Evolutionary conservation across 345 rosid species (phyloP), one percentile per base, ranked within the genome.

Genomic region (Aegle marmelos): DNA sequence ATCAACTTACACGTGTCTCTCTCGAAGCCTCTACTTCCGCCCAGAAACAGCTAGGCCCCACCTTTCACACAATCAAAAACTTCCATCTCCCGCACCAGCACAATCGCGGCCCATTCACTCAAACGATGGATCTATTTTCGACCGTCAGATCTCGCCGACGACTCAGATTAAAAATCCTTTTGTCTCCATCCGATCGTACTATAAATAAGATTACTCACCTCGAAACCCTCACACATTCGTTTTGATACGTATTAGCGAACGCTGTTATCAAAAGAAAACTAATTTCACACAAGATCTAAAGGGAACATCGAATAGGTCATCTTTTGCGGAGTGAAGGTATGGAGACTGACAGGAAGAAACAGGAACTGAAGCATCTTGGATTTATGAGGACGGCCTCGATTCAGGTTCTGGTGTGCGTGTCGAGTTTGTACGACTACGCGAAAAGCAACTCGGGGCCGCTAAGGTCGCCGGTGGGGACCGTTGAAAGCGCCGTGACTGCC

Each of bases 381-480:
- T 86, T 93, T 75, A 86, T 87, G 64, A 86, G 92, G 84, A 41
- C 88, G 36, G 87, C 94, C 2, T 88, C 96, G 85, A 87, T 93
- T 69, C 85, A 84, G 2, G 31, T 83, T 21, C 78, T 95, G 64
- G 82, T 88, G 10, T 74, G 79, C 77, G 85, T 90, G 21, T 88
- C 90, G 33, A 84, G 50, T 59, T 86, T 95, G 56, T 95, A 93
- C 86, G 85, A 85, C 8, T 88, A 84, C 85, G 97, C 94, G 3
- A 95, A 93, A 79, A 85, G 82, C 70, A 93, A 88, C 88, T 91
- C 94, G 14, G 99, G 98, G 25, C 92, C 96, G 13, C 81, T 95
- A 61, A 86, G 89, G 76, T 83, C 98, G 39, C 77, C 98, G 1
- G 91, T 93, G 5, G 89, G 82, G 2, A 88, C 87, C 13, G 96